Evolutionary conservation across 2,329 filamentous ascomycete genomes (phyloP), one percentile per base, ranked within the genome.

Genomic region (Clarireedia paspali): DNA sequence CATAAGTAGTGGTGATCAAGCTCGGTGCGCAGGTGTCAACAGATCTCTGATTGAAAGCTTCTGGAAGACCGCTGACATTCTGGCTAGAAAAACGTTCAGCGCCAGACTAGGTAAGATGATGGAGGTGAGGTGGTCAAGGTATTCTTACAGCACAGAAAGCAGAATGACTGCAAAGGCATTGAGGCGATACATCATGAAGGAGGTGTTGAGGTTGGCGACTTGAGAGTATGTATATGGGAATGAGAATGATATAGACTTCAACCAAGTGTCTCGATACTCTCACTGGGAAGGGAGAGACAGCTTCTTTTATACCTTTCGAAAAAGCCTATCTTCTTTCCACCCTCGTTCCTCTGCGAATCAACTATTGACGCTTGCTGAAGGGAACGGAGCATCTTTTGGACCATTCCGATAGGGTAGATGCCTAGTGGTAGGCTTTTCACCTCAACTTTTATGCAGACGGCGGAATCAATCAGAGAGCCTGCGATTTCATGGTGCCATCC

Each of bases 1-100:
- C 50, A 17, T 53, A 57, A 42, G 56, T 52, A n/a, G 59, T 48
- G 10, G 47, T 59, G 40, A 56, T 55, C 34, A 57, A 39, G 10
- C 56, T 59, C 47, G 55, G 50, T 17, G 51, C 48, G 44, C 57
- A 57, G 14, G 53, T 56, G 4, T 17, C 34, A 24, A 40, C 50
- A 23, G 55, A 53, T 20, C 51, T 38, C 38, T 42, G 26, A 6
- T 15, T 12, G 36, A 50, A 24, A 4, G 20, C 46, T 44, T 50
- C 53, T 17, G 53, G 53, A 15, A 55, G 15, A 50, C 36, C 46
- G 38, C 44, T 20, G 9, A 38, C 26, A n/a, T 17, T 42, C 40
- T 50, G 46, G 26, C 53, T 42, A 23, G 38, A 15, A 54, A 24
- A 39, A 49, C 27, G 9, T 39, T 42, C 39, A 42, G 20, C 39